A percentile compares a stretch with the other conserved stretches of the same genome.
Conservation (phyloP, 169 alveolate species). For the Plasmodium yoelii region DNA sequence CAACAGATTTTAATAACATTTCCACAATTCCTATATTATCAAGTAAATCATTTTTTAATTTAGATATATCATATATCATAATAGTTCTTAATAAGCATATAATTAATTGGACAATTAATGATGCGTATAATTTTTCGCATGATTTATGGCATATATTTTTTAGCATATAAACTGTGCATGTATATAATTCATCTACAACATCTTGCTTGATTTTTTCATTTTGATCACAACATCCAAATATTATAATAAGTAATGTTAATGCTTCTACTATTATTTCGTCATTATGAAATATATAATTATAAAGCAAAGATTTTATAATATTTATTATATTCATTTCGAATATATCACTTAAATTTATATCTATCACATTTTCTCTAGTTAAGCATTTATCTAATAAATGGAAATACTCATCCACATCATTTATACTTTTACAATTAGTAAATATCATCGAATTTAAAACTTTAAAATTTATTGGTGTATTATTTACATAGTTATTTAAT, state of each 20-base stretch:
- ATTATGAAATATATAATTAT: constrained; percentile 72
- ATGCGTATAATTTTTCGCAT: constrained; percentile 45
- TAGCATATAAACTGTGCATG: constrained; percentile 65
- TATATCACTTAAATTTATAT: constrained; percentile 70
- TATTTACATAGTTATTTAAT: constrained; percentile 29
- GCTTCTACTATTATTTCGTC: constrained; percentile 76
- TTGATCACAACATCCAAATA: constrained; percentile 69
- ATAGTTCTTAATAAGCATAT: constrained; percentile 59
- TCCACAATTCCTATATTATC: constrained; percentile 73
- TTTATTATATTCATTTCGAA: constrained; percentile 74
- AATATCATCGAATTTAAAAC: constrained; percentile 68
- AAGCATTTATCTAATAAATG: constrained; percentile 69
- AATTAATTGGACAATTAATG: constrained; percentile 61
- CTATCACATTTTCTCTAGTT: constrained; percentile 66
- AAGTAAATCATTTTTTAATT: constrained; percentile 71
- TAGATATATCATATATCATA: constrained; percentile 55
- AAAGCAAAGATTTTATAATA: constrained; percentile 37
- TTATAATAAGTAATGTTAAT: constrained; percentile 61
- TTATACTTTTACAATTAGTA: constrained; percentile 62
- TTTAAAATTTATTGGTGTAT: constrained; percentile 50
- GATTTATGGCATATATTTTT: constrained; percentile 67
- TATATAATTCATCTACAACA: constrained; percentile 71
- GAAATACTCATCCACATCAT: constrained; percentile 74
- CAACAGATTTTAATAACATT: constrained; percentile 53
- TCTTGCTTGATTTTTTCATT: constrained; percentile 74